A percentile compares a stretch with the other conserved stretches of the same genome.
Conservation (phyloP, 1,284 basidiomycete species). For the Leccinum pallidistipes region DNA sequence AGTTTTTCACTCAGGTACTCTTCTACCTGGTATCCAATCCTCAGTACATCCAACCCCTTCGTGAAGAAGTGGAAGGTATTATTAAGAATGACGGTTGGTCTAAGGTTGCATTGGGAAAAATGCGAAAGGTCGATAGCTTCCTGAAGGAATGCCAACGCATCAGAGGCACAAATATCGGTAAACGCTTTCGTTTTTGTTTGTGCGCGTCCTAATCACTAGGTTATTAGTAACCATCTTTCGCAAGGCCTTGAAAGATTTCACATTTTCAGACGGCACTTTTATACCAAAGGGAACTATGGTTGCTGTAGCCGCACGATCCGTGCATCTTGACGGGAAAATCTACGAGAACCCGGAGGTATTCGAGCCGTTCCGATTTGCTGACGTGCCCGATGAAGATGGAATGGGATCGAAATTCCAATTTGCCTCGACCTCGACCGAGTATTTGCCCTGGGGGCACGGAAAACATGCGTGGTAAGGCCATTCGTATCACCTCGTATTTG, state of each 20-base stretch:
- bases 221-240: conserved; percentile 34
- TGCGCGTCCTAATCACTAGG: not conserved
- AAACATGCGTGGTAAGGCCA: conserved; percentile 15
- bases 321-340: conserved; percentile 28
- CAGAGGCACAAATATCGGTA: conserved; percentile 1
- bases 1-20: conserved; percentile 32
- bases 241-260: conserved; percentile 35
- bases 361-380: conserved; percentile 35
- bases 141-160: conserved; percentile 10
- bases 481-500: not conserved
- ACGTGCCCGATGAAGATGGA: conserved; percentile 12
- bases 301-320: conserved; percentile 17
- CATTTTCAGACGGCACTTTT: conserved; percentile 42
- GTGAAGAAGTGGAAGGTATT: conserved; percentile 41
- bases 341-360: conserved; percentile 32
- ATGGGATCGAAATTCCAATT: conserved; percentile 19
- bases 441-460: conserved; percentile 17
- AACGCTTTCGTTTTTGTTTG: not conserved
- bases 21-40: not conserved
- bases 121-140: conserved; percentile 17
- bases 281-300: conserved; percentile 39
- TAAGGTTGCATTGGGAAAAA: conserved; percentile 2
- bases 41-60: conserved; percentile 9
- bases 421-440: conserved; percentile 9
- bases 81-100: not conserved